A percentile compares a stretch with the other conserved stretches of the same genome.
Evolutionary conservation across 31 red algal species (phyloP).

Genomic region (Bonnemaisonia californica): DNA sequence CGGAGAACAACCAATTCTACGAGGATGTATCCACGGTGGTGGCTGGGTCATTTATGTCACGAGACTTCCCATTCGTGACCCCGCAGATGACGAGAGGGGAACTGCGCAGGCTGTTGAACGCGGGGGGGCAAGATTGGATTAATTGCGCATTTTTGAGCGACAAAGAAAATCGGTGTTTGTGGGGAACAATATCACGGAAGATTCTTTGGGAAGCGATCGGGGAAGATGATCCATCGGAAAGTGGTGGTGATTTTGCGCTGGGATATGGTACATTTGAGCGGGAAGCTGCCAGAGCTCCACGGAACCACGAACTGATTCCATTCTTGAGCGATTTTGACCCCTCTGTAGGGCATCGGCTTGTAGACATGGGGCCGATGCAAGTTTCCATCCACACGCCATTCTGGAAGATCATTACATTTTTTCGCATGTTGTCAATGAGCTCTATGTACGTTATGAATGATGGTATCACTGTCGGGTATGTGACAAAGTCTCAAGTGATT

Average conservation of each 20-base stretch:
- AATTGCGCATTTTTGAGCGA: constrained; percentile 65
- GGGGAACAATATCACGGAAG: constrained; percentile 64
- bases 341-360: constrained; percentile 31
- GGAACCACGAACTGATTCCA: constrained; percentile 25
- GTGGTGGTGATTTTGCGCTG: constrained; percentile 3
- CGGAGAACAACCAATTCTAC: constrained; percentile 57
- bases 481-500: constrained; percentile 74
- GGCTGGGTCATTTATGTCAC: constrained; percentile 61
- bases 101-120: constrained; percentile 43
- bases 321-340: constrained; percentile 61
- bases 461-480: constrained; percentile 55
- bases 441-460: constrained; percentile 61
- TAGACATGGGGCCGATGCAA: constrained; percentile 75
- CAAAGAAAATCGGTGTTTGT: constrained; percentile 22
- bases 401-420: constrained; percentile 72
- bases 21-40: constrained; percentile 53
- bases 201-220: constrained; percentile 49
- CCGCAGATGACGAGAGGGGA: constrained; percentile 56
- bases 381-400: constrained; percentile 59
- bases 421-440: constrained; percentile 60
- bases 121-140: constrained; percentile 50
- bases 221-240: constrained; percentile 18
- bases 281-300: constrained; percentile 17
- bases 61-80: constrained; percentile 62
- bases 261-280: constrained; percentile 59